Evolutionary conservation across 2,329 filamentous ascomycete genomes (phyloP), one percentile per base, ranked within the genome.

Genomic region (Lizonia empirigonia): DNA sequence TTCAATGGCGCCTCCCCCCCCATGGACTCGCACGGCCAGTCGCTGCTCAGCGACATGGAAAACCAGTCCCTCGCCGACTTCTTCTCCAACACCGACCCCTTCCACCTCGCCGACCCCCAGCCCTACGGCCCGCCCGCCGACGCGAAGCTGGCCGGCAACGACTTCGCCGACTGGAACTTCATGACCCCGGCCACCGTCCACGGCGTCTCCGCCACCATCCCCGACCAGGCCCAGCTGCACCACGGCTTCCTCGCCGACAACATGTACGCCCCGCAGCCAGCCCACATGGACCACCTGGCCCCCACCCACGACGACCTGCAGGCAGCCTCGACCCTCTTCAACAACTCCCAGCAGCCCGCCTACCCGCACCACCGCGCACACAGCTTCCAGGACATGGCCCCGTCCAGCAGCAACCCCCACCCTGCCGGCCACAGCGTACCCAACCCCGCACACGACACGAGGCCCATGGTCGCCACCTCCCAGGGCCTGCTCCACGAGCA

Each of bases 171-270:
- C 58, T 71, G 68, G 67, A 50, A 50, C 29, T 69, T 63, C 40
- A 58, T 65, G 13, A 63, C 66, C 10, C 70, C 70, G 1, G 58
- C 69, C 15, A 70, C 63, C 2, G 63, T 73, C 23, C 69, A 72
- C 50, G 52, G 62, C 15, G 66, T 72, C 29, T 70, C 69, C 2
- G 67, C 68, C 44, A 72, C 70, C 5, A 66, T 72, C 26, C 63
- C 68, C 18, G 67, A 71, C 52, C 68, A 71, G 32, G 48, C 69
- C 6, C 64, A 65, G 16, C 62, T 68, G 5, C 63, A 69, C 32
- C 59, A 59, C 24, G 55, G 44, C 53, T 69, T 67, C 55, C 58
- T 59, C 49, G 39, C 45, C 49, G 67, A 71, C 30, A 59, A 56
- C 15, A 40, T 44, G 23, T 69, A 63, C 24, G 36, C 53, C 0